A percentile compares a stretch with the other conserved stretches of the same genome.
These are phyloP conservation scores for Coemansia sp. DNA, from an alignment of 192 early-diverging fungal species.

Conservation along the genomic window DNA sequence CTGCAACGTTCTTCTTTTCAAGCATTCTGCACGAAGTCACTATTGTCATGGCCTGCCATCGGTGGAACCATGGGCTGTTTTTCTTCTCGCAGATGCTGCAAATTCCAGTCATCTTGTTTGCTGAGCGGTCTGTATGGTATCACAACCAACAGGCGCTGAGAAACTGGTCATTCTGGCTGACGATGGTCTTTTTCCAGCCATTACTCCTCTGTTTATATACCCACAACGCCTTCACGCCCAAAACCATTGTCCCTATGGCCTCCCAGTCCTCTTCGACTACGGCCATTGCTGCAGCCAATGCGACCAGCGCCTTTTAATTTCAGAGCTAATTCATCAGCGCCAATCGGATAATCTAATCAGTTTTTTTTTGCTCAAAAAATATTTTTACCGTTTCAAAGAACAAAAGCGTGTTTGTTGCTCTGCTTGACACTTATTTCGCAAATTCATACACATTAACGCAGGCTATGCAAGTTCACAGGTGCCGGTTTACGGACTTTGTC, in stretches of 20 bases:
- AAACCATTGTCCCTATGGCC: background rate
- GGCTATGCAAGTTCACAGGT: slow-evolving; percentile 71
- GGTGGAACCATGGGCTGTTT: slow-evolving; percentile 50
- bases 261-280: background rate
- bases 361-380: slow-evolving; percentile 3
- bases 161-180: slow-evolving; percentile 89
- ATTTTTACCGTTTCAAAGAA: background rate
- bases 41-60: slow-evolving; percentile 32
- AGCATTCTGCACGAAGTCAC: slow-evolving; percentile 49
- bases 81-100: slow-evolving; percentile 61
- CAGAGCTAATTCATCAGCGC: background rate
- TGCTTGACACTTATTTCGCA: background rate
- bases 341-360: background rate
- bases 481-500: slow-evolving; percentile 84
- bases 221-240: slow-evolving; percentile 27
- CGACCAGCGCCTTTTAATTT: background rate
- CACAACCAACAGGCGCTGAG: slow-evolving; percentile 64
- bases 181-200: slow-evolving; percentile 85
- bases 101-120: slow-evolving; percentile 76
- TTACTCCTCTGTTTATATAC: slow-evolving; percentile 74
- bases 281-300: background rate
- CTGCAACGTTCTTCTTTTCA: slow-evolving; percentile 49
- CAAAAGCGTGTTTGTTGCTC: background rate
- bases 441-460: background rate
- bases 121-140: slow-evolving; percentile 59